phyloP scores from a whole-genome alignment of 306 rosid species.

The Malus asiatica region DNA sequence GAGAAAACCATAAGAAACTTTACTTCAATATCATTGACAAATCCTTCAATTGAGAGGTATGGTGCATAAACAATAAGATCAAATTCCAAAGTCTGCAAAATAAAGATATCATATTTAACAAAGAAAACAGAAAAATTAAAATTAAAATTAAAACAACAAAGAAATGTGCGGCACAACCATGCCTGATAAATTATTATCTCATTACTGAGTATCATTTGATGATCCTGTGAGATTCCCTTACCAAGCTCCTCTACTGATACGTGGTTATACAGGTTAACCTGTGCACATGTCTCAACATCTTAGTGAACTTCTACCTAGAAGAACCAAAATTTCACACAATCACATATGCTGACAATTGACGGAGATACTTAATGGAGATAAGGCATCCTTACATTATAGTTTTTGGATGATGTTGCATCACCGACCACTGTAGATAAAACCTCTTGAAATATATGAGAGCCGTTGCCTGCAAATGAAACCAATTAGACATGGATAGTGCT shows the following conservation, averaged over 20 bases:
- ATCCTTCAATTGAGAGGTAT: constrained; percentile 77
- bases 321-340: constrained; percentile 11
- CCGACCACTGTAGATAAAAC: constrained; percentile 86
- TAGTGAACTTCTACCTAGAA: background rate
- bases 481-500: constrained; percentile 9
- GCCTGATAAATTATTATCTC: constrained; percentile 99
- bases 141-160: constrained; percentile 14
- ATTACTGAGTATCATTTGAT: constrained; percentile 96
- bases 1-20: background rate
- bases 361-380: background rate
- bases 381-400: constrained; percentile 67
- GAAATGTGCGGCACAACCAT: constrained; percentile 50
- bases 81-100: constrained; percentile 77
- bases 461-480: constrained; percentile 62
- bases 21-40: constrained; percentile 70
- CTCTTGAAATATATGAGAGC: constrained; percentile 93
- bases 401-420: constrained; percentile 95
- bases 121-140: background rate
- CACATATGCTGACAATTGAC: background rate
- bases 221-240: constrained; percentile 98
- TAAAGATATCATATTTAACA: background rate
- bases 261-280: constrained; percentile 97
- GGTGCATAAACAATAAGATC: constrained; percentile 96
- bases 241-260: constrained; percentile 99
- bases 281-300: constrained; percentile 8